Conservation (phyloP, 257 asterid genomes). For the Coffea eugenioides region DNA sequence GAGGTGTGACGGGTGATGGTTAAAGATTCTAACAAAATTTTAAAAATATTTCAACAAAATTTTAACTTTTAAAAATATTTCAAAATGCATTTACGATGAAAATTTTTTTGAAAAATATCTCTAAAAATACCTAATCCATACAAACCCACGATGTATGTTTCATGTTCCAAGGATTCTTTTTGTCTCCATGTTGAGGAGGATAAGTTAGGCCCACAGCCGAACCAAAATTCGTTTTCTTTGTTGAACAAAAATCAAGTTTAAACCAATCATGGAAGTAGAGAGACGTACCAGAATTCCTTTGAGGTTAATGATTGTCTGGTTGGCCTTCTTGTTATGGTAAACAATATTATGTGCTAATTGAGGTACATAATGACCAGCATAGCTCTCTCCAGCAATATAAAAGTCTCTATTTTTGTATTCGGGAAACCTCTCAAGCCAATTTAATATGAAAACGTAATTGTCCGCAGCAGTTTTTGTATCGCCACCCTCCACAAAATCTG, state of each 20-base stretch:
- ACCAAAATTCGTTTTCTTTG: too few species aligned
- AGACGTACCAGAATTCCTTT: slow-evolving; percentile 68
- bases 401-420: slow-evolving; percentile 58
- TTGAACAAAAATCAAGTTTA: too few species aligned
- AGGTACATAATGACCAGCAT: slow-evolving; percentile 82
- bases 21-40: too few species aligned
- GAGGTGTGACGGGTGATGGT: too few species aligned
- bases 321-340: slow-evolving; percentile 43
- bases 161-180: neutral
- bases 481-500: slow-evolving; percentile 38
- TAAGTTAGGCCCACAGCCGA: too few species aligned
- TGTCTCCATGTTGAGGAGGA: neutral
- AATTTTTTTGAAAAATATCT: too few species aligned
- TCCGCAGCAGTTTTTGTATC: slow-evolving; percentile 57
- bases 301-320: slow-evolving; percentile 53
- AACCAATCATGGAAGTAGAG: neutral
- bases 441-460: slow-evolving; percentile 49
- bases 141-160: neutral
- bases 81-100: too few species aligned
- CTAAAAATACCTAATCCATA: too few species aligned
- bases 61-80: too few species aligned
- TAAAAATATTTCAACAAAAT: too few species aligned
- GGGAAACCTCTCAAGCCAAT: slow-evolving; percentile 76
- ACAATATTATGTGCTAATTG: slow-evolving; percentile 66
- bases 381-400: slow-evolving; percentile 70